phyloP scores from a whole-genome alignment of 306 rosid genomes.

The Alnus glutinosa region DNA sequence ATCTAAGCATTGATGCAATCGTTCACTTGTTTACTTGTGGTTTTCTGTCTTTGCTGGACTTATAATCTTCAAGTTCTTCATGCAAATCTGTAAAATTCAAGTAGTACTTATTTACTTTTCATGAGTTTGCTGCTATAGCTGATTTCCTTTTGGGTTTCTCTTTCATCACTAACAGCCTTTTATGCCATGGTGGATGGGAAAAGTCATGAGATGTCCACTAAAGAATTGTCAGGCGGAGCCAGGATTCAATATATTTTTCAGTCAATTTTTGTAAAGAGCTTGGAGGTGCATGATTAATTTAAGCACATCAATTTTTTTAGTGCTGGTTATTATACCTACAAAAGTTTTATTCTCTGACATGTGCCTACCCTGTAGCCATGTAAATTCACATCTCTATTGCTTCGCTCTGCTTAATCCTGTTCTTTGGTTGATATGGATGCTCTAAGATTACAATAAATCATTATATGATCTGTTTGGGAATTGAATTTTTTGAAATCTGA shows the following conservation, averaged over 20 bases:
- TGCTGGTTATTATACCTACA: neutral
- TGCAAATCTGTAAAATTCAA: neutral
- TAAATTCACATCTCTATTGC: neutral
- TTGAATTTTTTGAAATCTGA: no score
- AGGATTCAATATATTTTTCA: constrained; percentile 50
- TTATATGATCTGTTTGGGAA: neutral
- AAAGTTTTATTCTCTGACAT: neutral
- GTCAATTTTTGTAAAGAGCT: constrained; percentile 48
- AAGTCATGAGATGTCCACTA: constrained; percentile 35
- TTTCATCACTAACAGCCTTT: constrained; percentile 35
- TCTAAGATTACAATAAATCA: neutral
- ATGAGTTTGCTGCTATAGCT: neutral
- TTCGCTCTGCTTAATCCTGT: neutral
- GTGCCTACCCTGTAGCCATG: neutral
- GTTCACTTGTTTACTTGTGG: neutral
- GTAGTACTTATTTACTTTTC: neutral
- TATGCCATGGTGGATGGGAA: constrained; percentile 45
- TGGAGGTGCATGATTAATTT: constrained; percentile 34
- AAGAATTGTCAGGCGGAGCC: constrained; percentile 47
- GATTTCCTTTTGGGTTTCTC: neutral
- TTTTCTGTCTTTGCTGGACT: neutral
- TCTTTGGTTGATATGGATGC: neutral
- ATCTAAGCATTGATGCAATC: neutral
- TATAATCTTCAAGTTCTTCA: neutral
- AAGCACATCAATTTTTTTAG: neutral